A percentile compares a stretch with the other conserved stretches of the same genome.
These are phyloP conservation scores for Phalaenopsis hybrid DNA, from an alignment of 116 monocot genomes.

Conservation along the genomic window DNA sequence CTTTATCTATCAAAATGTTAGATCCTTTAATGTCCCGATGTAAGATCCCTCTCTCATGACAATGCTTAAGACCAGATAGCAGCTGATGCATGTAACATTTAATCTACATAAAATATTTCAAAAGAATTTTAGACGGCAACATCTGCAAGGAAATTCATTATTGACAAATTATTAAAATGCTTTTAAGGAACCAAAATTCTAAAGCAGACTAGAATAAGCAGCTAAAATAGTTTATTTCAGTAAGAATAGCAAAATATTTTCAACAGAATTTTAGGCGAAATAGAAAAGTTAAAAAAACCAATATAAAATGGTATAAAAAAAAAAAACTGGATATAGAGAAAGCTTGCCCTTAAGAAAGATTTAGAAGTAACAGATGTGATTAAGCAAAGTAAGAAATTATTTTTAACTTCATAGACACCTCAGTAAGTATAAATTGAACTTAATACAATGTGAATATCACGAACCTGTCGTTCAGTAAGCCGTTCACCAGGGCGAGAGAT, in stretches of 20 bases:
- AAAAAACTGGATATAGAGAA: neutral
- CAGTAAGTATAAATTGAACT: neutral
- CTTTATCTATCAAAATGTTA: slow-evolving; percentile 45
- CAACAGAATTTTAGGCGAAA: neutral
- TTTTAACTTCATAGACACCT: neutral
- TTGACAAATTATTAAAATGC: neutral
- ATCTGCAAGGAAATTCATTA: neutral
- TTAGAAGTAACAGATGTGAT: neutral
- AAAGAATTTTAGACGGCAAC: neutral
- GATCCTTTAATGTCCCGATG: slow-evolving; percentile 53
- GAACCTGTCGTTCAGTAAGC: slow-evolving; percentile 55
- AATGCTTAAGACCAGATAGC: slow-evolving; percentile 43
- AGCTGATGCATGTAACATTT: slow-evolving; percentile 50
- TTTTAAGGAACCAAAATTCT: neutral
- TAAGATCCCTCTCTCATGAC: slow-evolving; percentile 55
- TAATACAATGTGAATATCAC: neutral
- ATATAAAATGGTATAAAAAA: neutral
- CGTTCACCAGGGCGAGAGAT: slow-evolving; percentile 22
- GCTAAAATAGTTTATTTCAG: neutral
- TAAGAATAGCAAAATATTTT: neutral
- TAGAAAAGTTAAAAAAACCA: neutral
- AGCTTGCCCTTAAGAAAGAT: neutral
- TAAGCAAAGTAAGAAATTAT: neutral
- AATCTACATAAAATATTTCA: slow-evolving; percentile 19
- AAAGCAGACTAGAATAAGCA: neutral